Base-by-base conservation (phyloP, 2,329 filamentous ascomycete species). In the Zasmidium angulare region DNA sequence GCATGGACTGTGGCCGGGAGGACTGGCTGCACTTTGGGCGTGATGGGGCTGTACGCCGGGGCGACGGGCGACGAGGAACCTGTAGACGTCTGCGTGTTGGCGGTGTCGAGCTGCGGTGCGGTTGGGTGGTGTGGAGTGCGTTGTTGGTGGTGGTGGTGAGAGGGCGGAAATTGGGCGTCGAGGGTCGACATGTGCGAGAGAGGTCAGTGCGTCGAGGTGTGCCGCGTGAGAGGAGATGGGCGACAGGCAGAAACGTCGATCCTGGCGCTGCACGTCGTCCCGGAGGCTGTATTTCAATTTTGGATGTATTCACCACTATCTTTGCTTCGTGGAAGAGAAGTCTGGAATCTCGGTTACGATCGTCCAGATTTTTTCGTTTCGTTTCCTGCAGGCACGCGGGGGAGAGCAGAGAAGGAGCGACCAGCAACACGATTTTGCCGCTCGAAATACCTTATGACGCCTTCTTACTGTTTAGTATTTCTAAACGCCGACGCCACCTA, bases 21-120 rank as follows among this genome's bases (percentile, higher is more conserved):
- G 9, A 63, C 65, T 23, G 70, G 70, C 52, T 67, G 66, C 36
- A 67, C 69, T 60, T 72, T 72, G 31, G 71, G 71, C 4, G 71
- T 73, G 60, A 73, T 72, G 51, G 71, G 71, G 48, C 63, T 68
- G 65, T 71, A 73, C 22, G 60, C 67, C 10, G 71, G 71, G n/a
- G 63, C 63, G 29, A 61, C 55, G 21, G 65, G 65, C 55, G 63
- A 66, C 12, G 60, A 59, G 47, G 62, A 59, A 26, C 62, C 58
- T n/a, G 53, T 22, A 11, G 50, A 23, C 19, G 19, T 36, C 36
- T 55, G 51, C 12, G 36, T 43, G 36, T 43, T 43, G 36, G 36
- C n/a, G 14, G 36, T 43, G 31, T 55, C 46, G 17, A 40, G 46
- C 20, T 50, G 9, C 24, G 46, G 43, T 20, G 26, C 26, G 11